phyloP scores from a whole-genome alignment of 805 yeast species.

The Vanderwaltozyma tropicalis region DNA sequence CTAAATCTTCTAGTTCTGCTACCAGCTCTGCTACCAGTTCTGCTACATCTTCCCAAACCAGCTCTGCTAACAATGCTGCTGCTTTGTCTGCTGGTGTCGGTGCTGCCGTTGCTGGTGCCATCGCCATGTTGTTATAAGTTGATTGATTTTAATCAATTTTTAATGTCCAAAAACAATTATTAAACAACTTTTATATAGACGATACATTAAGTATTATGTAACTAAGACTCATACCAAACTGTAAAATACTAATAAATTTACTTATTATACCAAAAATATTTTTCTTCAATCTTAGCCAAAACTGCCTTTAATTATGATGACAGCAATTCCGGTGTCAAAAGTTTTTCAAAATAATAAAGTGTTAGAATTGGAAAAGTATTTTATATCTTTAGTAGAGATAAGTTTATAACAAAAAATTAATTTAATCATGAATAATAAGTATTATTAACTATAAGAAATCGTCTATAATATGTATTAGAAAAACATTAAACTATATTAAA shows the following conservation, averaged over 20 bases:
- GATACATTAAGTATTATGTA: not conserved
- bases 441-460: not conserved
- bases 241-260: not conserved
- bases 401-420: not conserved
- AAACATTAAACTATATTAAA: not conserved
- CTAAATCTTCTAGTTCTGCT: slow-evolving; percentile 1
- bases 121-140: slow-evolving; percentile 3
- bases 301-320: too few relatives aligned
- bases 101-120: slow-evolving; percentile 3
- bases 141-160: not conserved
- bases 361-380: too few relatives aligned
- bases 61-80: slow-evolving; percentile 1
- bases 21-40: slow-evolving; percentile 1
- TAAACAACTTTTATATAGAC: too few relatives aligned
- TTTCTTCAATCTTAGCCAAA: slow-evolving; percentile 1
- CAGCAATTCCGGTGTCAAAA: too few relatives aligned
- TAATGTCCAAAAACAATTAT: not conserved
- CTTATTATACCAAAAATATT: not conserved
- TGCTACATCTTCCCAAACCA: not conserved
- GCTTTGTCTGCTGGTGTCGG: slow-evolving; percentile 2
- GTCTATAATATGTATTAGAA: not conserved
- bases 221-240: not conserved
- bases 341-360: too few relatives aligned
- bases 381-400: not conserved
- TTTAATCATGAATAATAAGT: too few relatives aligned